A percentile compares a stretch with the other conserved stretches of the same genome.
These are phyloP conservation scores for Backusella australiensis DNA, from an alignment of 192 early-diverging fungal genomes.

Conservation along the genomic window DNA sequence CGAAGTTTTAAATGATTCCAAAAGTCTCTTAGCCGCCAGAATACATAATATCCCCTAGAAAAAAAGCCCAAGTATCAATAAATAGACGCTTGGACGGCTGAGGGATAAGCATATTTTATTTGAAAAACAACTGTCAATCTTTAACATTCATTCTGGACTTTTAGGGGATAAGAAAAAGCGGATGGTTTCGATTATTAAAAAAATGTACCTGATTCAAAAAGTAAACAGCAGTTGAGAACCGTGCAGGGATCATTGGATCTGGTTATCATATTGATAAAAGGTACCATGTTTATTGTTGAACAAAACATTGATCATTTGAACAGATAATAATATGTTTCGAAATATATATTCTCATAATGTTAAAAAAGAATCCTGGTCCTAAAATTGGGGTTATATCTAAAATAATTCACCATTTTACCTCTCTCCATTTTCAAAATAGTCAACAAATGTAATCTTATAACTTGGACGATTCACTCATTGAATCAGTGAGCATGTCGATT, in stretches of 20 bases:
- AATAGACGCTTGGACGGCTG: too few species aligned
- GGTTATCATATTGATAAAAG: background rate
- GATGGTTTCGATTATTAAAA: background rate
- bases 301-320: background rate
- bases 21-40: background rate
- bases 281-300: background rate
- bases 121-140: too few species aligned
- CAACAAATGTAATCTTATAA: too few species aligned
- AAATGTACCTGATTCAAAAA: background rate
- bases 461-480: too few species aligned
- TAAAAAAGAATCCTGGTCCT: background rate
- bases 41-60: too few species aligned
- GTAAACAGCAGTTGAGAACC: background rate
- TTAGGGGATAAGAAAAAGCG: background rate
- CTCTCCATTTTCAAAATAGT: too few species aligned
- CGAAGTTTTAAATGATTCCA: background rate
- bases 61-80: too few species aligned
- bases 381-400: too few species aligned
- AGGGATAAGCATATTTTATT: too few species aligned
- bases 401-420: too few species aligned
- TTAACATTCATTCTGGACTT: too few species aligned
- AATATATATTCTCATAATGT: background rate
- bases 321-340: background rate
- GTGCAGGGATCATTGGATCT: background rate
- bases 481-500: too few species aligned